Conservation (phyloP, 2,329 filamentous ascomycete species). For the Huntiella bhutanensis region DNA sequence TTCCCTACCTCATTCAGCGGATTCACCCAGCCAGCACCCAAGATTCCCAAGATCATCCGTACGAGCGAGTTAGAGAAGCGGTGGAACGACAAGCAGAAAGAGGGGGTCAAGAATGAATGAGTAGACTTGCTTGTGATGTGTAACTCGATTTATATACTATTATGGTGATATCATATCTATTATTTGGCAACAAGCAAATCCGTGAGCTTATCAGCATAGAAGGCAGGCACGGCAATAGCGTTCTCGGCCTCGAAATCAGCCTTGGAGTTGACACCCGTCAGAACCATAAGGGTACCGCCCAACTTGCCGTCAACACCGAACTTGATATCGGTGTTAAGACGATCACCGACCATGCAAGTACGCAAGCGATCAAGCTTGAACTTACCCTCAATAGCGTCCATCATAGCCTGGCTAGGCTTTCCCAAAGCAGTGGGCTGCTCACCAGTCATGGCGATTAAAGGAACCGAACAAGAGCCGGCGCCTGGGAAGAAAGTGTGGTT, state of each 20-base stretch:
- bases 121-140: neutral
- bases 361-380: slow-evolving; percentile 69
- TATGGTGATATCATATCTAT: slow-evolving; percentile 3
- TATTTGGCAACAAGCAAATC: slow-evolving; percentile 35
- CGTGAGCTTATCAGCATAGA: slow-evolving; percentile 68
- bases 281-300: slow-evolving; percentile 75
- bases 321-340: slow-evolving; percentile 85
- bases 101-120: neutral
- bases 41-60: slow-evolving; percentile 27
- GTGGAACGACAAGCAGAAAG: slow-evolving; percentile 9
- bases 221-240: slow-evolving; percentile 52
- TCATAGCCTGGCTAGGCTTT: slow-evolving; percentile 97
- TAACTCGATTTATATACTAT: slow-evolving; percentile 10
- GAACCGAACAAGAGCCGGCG: slow-evolving; percentile 64
- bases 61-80: slow-evolving; percentile 31
- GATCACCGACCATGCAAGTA: slow-evolving; percentile 91
- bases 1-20: slow-evolving; percentile 38
- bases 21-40: slow-evolving; percentile 21
- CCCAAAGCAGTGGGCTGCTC: slow-evolving; percentile 61
- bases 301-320: slow-evolving; percentile 84
- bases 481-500: slow-evolving; percentile 74
- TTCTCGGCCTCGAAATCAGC: slow-evolving; percentile 59
- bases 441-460: slow-evolving; percentile 52
- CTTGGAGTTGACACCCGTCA: slow-evolving; percentile 78
- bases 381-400: slow-evolving; percentile 95